A percentile compares a stretch with the other conserved stretches of the same genome.
phyloP scores from a whole-genome alignment of 2,329 filamentous ascomycete genomes.

The Bipolaris sorokiniana region DNA sequence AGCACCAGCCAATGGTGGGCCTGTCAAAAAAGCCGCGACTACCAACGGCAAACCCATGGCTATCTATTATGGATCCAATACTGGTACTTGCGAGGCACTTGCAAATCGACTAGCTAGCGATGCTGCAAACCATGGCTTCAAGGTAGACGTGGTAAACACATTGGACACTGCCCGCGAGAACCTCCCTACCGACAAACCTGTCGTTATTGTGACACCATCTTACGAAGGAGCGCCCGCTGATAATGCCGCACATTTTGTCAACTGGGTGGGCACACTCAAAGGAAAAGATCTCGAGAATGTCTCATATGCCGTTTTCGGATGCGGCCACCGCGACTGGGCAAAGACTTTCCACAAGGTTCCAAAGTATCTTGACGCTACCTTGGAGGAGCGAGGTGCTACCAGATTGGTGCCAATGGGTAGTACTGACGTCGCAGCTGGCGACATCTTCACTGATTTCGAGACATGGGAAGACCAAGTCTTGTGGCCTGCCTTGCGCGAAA shows the following conservation, averaged over 20 bases:
- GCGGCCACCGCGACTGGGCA: slow-evolving; percentile 52
- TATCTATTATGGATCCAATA: slow-evolving; percentile 51
- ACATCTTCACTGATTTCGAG: slow-evolving; percentile 52
- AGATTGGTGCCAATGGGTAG: slow-evolving; percentile 41
- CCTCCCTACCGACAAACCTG: slow-evolving; percentile 45
- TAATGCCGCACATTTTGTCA: slow-evolving; percentile 52
- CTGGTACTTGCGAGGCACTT: slow-evolving; percentile 52
- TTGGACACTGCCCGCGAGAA: slow-evolving; percentile 46
- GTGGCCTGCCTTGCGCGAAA: slow-evolving; percentile 46
- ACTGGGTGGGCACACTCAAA: slow-evolving; percentile 46
- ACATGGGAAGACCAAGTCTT: slow-evolving; percentile 49
- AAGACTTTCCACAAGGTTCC: slow-evolving; percentile 52
- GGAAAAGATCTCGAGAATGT: slow-evolving; percentile 41
- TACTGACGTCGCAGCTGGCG: slow-evolving; percentile 47
- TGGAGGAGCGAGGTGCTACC: slow-evolving; percentile 42
- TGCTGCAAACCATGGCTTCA: slow-evolving; percentile 47
- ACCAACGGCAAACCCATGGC: slow-evolving; percentile 41
- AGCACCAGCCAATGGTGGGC: slow-evolving; percentile 12
- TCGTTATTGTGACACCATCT: slow-evolving; percentile 50
- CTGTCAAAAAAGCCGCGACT: slow-evolving; percentile 18
- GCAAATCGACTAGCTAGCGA: slow-evolving; percentile 48
- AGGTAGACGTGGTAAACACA: slow-evolving; percentile 41
- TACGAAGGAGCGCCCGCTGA: slow-evolving; percentile 54
- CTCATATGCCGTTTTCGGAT: slow-evolving; percentile 51
- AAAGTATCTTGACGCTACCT: slow-evolving; percentile 41